Conservation (phyloP, 2,329 filamentous ascomycete genomes). For the Zasmidium angulare region DNA sequence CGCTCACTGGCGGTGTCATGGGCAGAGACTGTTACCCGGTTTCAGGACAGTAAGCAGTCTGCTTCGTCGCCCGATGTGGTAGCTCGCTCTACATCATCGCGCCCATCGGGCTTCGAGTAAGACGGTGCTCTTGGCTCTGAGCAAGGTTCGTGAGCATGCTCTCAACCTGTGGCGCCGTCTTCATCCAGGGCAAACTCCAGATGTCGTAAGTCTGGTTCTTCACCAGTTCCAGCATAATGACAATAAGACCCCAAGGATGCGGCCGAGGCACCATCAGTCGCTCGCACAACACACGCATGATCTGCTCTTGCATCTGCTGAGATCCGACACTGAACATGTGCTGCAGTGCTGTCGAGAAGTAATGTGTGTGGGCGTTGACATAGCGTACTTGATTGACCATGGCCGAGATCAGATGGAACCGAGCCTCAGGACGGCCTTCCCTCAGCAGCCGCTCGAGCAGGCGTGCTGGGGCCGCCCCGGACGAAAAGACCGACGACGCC, state of each 20-base stretch:
- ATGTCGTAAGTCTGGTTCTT: slow-evolving; percentile 91
- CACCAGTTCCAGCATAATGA: slow-evolving; percentile 82
- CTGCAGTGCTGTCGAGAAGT: slow-evolving; percentile 83
- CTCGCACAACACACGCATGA: slow-evolving; percentile 85
- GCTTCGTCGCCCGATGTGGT: too few species aligned
- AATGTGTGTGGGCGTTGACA: slow-evolving; percentile 85
- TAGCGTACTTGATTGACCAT: slow-evolving; percentile 91
- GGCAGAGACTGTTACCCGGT: too few species aligned
- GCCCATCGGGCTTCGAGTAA: slow-evolving; percentile 12
- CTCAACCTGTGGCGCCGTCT: slow-evolving; percentile 77
- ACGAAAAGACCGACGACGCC: slow-evolving; percentile 63
- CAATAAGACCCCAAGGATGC: slow-evolving; percentile 92
- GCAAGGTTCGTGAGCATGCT: slow-evolving; percentile 34
- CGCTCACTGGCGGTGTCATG: background rate
- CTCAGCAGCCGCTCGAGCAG: slow-evolving; percentile 75
- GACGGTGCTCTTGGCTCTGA: slow-evolving; percentile 25
- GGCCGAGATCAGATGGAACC: slow-evolving; percentile 80
- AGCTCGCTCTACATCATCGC: background rate
- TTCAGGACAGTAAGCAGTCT: too few species aligned
- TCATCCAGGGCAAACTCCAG: slow-evolving; percentile 90
- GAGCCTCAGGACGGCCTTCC: slow-evolving; percentile 71
- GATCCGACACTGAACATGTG: slow-evolving; percentile 67
- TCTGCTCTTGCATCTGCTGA: slow-evolving; percentile 86
- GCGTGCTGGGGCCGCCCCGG: slow-evolving; percentile 65
- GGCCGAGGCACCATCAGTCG: slow-evolving; percentile 84